These are phyloP conservation scores for Pseudognaphalium luteoalbum DNA, from an alignment of 129 eudicot genomes.

Conservation along the genomic window DNA sequence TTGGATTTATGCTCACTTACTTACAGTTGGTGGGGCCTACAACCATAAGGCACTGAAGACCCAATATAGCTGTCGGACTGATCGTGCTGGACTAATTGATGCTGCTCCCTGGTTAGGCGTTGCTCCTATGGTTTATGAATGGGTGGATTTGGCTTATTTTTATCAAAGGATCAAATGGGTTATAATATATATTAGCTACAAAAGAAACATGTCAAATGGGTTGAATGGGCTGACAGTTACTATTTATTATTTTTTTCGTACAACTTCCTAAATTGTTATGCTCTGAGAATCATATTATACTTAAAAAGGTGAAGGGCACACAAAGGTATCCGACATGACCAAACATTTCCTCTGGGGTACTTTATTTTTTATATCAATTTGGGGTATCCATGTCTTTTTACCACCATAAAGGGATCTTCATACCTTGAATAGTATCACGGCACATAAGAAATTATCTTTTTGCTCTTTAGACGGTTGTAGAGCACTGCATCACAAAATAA, in stretches of 20 bases:
- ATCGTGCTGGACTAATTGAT: constrained; percentile 75
- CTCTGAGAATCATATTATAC: neutral
- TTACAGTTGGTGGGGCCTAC: constrained; percentile 89
- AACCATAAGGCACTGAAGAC: constrained; percentile 52
- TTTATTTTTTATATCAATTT: neutral
- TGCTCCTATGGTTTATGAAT: neutral
- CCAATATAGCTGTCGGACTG: constrained; percentile 77
- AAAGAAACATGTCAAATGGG: neutral
- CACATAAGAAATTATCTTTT: neutral
- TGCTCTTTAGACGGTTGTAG: neutral
- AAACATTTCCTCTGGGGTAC: neutral
- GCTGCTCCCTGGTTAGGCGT: constrained; percentile 72
- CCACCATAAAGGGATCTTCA: neutral
- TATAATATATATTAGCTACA: neutral
- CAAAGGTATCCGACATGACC: neutral
- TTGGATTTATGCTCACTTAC: constrained; percentile 85
- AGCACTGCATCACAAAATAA: too few relatives aligned
- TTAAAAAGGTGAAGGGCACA: neutral
- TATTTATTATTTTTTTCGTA: too few relatives aligned
- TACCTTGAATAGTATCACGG: neutral
- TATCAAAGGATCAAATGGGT: neutral
- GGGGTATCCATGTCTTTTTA: neutral
- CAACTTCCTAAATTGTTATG: neutral
- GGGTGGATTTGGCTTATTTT: neutral
- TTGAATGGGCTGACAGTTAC: neutral